Percentiles rank a stretch among this genome's conserved stretches.
Evolutionary conservation across 2,329 filamentous ascomycete genomes (phyloP).

Genomic region (Colletotrichum somersetense): DNA sequence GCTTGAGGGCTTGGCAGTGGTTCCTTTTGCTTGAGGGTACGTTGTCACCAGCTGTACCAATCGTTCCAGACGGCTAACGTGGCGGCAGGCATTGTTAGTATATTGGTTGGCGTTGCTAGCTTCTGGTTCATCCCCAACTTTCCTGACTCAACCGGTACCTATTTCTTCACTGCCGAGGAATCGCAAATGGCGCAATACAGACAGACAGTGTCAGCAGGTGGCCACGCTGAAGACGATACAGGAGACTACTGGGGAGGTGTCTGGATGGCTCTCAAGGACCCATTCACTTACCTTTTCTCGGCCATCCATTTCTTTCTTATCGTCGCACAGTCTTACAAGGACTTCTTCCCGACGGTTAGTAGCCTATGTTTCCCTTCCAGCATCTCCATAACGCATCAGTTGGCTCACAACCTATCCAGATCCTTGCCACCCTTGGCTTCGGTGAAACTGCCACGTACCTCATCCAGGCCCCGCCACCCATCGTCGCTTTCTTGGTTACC

Average conservation of each 20-base stretch:
- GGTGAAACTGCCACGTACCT: conserved; percentile 52
- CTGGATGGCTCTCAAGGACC: conserved; percentile 50
- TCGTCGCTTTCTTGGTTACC: conserved; percentile 56
- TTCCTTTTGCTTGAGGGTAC: conserved; percentile 55
- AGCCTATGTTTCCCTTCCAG: fast-evolving
- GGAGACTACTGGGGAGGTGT: conserved; percentile 56
- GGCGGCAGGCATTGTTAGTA: conserved; percentile 47
- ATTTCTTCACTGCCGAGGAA: conserved; percentile 54
- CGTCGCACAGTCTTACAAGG: conserved; percentile 56
- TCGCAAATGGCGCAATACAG: conserved; percentile 54
- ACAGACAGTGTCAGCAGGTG: conserved; percentile 52
- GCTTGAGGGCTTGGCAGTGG: conserved; percentile 56
- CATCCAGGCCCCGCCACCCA: conserved; percentile 56
- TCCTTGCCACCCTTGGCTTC: conserved; percentile 49
- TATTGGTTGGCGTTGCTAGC: conserved; percentile 48
- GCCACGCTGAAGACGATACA: conserved; percentile 52
- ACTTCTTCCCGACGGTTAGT: conserved; percentile 57
- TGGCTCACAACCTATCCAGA: conserved; percentile 41
- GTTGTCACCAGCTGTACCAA: background rate
- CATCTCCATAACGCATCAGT: background rate
- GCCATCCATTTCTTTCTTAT: conserved; percentile 58
- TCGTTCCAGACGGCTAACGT: background rate
- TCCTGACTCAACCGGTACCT: conserved; percentile 49
- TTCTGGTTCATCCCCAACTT: conserved; percentile 55
- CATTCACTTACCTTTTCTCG: conserved; percentile 54